Evolutionary conservation across 257 asterid genomes (phyloP), one percentile per base, ranked within the genome.

Genomic region (Penstemon davidsonii): DNA sequence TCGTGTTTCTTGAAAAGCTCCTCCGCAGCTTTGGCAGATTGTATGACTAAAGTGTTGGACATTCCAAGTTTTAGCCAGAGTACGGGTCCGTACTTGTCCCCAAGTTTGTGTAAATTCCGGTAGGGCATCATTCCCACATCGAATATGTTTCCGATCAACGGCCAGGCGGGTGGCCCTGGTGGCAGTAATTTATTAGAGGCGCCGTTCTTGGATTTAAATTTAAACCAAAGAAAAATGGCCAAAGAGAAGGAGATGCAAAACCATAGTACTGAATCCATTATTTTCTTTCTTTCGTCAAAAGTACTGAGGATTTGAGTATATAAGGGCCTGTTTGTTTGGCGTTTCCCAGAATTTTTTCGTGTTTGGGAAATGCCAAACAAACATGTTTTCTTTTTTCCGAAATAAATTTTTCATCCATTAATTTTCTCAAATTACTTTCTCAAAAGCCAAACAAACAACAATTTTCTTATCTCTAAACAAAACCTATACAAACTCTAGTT

Each of bases 151-250:
- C 86, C 82, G 45, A 83, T 61, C 40, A 80, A n/a, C 3, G 82
- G 88, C 78, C 83, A 78, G 8, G 79, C 82, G 0, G 72, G 70
- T 9, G 86, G 88, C n/a, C 86, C 88, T 1, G 88, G 88, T 6
- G 84, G 83, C 8, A 41, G 73, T 44, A 61, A 73, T 18, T 40
- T 52, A 37, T 65, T 64, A 12, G 66, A 19, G 69, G 55, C 13
- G 3, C 38, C 49, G 13, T 51, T 64, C 39, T 55, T 70, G 56
- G 60, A 50, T 38, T 46, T 37, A 40, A 70, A 39, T 19, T 42
- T 58, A 53, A 12, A 64, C 42, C 46, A 46, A 1, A 65, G 7
- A 49, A 45, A 13, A 39, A 65, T 46, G 47, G 60, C 15, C 18
- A 25, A 39, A 15, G 63, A 9, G 56, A 70, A 44, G 12, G 55